These are phyloP conservation scores for Lasiodiplodia sp. DNA, from an alignment of 2,329 filamentous ascomycete species.

Conservation along the genomic window DNA sequence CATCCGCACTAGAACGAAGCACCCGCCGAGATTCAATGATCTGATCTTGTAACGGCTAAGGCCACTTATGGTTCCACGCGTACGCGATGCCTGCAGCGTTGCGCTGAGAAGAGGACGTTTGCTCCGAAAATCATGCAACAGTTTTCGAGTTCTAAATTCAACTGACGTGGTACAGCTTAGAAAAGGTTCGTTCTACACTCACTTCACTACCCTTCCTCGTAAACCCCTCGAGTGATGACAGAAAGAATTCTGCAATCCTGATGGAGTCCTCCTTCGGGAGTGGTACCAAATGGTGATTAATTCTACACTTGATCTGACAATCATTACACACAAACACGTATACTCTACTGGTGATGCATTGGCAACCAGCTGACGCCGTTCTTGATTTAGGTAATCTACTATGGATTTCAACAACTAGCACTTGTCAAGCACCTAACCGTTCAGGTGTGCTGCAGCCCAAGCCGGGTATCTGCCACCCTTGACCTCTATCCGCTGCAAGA, in stretches of 20 bases:
- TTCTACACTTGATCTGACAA: slow-evolving; percentile 60
- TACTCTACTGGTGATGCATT: neutral
- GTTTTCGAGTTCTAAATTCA: neutral
- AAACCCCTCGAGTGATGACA: slow-evolving; percentile 48
- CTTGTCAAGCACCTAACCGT: slow-evolving; percentile 18
- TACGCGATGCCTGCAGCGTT: neutral
- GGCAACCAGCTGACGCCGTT: slow-evolving; percentile 20
- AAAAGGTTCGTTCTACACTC: slow-evolving; percentile 1
- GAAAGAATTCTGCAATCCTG: slow-evolving; percentile 59
- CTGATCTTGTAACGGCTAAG: neutral
- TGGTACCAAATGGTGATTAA: slow-evolving; percentile 53
- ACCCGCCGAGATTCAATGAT: neutral
- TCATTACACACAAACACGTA: neutral
- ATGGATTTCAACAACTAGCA: neutral
- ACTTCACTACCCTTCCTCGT: neutral
- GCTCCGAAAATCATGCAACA: neutral
- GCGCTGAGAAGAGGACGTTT: neutral
- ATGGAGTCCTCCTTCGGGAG: slow-evolving; percentile 41
- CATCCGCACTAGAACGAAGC: neutral
- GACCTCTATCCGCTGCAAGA: slow-evolving; percentile 56
- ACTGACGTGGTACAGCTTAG: neutral
- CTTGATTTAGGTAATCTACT: neutral
- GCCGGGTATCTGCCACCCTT: slow-evolving; percentile 51
- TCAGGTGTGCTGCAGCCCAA: slow-evolving; percentile 29
- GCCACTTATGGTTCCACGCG: neutral